Percentiles rank a stretch among this genome's conserved stretches.
Evolutionary conservation across 768 basidiomycete species (phyloP).

Genomic region (Boletus rex-veris): DNA sequence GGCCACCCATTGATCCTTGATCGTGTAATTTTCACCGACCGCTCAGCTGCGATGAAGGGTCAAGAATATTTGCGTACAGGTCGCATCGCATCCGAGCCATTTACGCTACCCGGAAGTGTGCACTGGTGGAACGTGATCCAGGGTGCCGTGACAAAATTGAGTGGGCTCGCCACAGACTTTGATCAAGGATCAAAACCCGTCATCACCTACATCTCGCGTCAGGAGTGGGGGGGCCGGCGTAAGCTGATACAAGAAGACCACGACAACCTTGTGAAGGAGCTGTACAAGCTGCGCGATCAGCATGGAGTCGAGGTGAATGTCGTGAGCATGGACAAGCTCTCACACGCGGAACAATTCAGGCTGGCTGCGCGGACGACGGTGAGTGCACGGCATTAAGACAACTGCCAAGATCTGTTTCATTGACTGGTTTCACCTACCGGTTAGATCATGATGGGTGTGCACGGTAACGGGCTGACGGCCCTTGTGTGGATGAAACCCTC

Average conservation of each 20-base stretch:
- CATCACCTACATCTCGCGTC: slow-evolving; percentile 89
- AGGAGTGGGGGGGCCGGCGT: slow-evolving; percentile 85
- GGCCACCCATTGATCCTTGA: slow-evolving; percentile 74
- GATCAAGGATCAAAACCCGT: slow-evolving; percentile 63
- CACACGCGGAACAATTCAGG: slow-evolving; percentile 73
- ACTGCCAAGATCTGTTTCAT: not conserved
- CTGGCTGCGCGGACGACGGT: slow-evolving; percentile 86
- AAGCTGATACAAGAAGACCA: slow-evolving; percentile 78
- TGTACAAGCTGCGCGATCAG: slow-evolving; percentile 62
- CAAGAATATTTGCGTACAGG: slow-evolving; percentile 64
- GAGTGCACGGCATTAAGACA: slow-evolving; percentile 23
- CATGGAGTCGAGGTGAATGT: slow-evolving; percentile 88
- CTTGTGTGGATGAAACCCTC: slow-evolving; percentile 91
- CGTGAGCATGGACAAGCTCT: slow-evolving; percentile 78
- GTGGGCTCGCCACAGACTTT: slow-evolving; percentile 49
- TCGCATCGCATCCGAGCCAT: slow-evolving; percentile 73
- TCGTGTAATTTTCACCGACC: slow-evolving; percentile 84
- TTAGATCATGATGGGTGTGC: slow-evolving; percentile 92
- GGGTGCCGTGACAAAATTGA: slow-evolving; percentile 67
- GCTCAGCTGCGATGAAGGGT: slow-evolving; percentile 78
- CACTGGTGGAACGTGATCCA: slow-evolving; percentile 86
- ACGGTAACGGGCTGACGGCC: slow-evolving; percentile 87
- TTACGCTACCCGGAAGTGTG: slow-evolving; percentile 66
- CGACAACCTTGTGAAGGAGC: slow-evolving; percentile 69
- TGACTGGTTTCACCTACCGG: not conserved